Conservation (phyloP, 768 basidiomycete genomes). For the Jaapia argillacea region DNA sequence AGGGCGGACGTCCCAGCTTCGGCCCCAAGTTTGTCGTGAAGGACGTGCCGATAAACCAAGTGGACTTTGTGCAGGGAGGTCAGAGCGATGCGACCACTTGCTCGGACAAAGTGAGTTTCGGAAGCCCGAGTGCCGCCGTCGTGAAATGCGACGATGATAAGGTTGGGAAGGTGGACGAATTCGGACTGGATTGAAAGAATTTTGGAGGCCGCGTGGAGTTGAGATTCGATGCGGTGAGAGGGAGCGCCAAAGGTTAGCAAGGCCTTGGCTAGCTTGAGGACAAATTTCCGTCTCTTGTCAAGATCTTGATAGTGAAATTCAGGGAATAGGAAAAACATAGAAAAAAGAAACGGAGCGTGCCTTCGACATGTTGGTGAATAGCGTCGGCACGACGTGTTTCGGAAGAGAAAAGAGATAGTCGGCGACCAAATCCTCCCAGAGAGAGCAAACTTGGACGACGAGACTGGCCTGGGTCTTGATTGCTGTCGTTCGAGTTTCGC, state of each 20-base stretch:
- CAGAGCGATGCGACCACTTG: slow-evolving; percentile 70
- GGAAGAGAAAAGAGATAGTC: too few relatives aligned
- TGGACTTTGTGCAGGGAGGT: slow-evolving; percentile 79
- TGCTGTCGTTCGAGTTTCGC: too few relatives aligned
- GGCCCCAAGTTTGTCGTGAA: slow-evolving; percentile 73
- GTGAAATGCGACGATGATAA: slow-evolving; percentile 83
- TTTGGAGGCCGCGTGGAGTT: slow-evolving; percentile 78
- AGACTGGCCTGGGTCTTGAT: too few relatives aligned
- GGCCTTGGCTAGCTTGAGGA: slow-evolving; percentile 76
- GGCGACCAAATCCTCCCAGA: too few relatives aligned
- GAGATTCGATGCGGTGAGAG: slow-evolving; percentile 89
- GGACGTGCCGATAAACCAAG: slow-evolving; percentile 73
- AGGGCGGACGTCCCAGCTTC: slow-evolving; percentile 63
- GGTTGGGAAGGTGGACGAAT: slow-evolving; percentile 75
- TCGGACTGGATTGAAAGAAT: slow-evolving; percentile 89
- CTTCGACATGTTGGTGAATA: too few relatives aligned
- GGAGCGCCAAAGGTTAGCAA: slow-evolving; percentile 91
- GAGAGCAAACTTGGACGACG: too few relatives aligned
- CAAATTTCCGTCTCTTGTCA: slow-evolving; percentile 66
- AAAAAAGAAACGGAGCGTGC: background rate
- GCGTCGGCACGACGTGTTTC: too few relatives aligned
- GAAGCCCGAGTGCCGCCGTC: slow-evolving; percentile 85
- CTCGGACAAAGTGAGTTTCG: slow-evolving; percentile 83
- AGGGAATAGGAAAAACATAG: background rate
- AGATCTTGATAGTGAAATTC: background rate